Conservation (phyloP, 2,329 filamentous ascomycete species). For the Shiraia bambusicola region DNA sequence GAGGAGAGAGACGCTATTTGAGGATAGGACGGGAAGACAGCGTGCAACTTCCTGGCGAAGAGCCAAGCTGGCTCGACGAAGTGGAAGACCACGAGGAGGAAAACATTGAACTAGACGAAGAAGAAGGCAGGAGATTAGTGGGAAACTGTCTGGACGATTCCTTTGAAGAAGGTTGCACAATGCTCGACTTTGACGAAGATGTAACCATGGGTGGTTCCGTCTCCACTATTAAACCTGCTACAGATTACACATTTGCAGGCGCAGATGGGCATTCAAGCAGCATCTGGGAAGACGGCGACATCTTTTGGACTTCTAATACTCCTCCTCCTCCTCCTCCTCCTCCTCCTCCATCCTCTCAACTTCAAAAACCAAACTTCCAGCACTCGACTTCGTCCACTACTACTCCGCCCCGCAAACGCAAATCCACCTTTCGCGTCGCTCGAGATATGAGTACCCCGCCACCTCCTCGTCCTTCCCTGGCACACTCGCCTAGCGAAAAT, state of each 20-base stretch:
- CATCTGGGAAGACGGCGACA: conserved; percentile 39
- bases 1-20: conserved; percentile 41
- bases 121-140: conserved; percentile 20
- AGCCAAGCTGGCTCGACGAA: conserved; percentile 35
- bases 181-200: conserved; percentile 14
- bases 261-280: conserved; percentile 16
- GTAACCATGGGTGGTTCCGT: not conserved
- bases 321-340: conserved; percentile 15
- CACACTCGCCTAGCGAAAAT: not conserved
- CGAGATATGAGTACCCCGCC: conserved; percentile 16
- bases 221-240: conserved; percentile 3
- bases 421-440: conserved; percentile 21
- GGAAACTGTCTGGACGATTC: conserved; percentile 24
- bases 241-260: conserved; percentile 1
- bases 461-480: not conserved
- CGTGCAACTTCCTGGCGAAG: conserved; percentile 28
- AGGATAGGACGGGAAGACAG: conserved; percentile 45
- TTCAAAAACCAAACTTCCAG: not conserved
- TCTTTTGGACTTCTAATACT: conserved; percentile 29
- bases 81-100: conserved; percentile 17
- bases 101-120: conserved; percentile 21
- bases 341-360: conserved; percentile 13
- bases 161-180: conserved; percentile 24
- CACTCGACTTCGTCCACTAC: conserved; percentile 2
- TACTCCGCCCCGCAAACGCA: conserved; percentile 13